Evolutionary conservation across 2,329 filamentous ascomycete genomes (phyloP), one percentile per base, ranked within the genome.

Genomic region (Gnomoniopsis smithogilvyi): DNA sequence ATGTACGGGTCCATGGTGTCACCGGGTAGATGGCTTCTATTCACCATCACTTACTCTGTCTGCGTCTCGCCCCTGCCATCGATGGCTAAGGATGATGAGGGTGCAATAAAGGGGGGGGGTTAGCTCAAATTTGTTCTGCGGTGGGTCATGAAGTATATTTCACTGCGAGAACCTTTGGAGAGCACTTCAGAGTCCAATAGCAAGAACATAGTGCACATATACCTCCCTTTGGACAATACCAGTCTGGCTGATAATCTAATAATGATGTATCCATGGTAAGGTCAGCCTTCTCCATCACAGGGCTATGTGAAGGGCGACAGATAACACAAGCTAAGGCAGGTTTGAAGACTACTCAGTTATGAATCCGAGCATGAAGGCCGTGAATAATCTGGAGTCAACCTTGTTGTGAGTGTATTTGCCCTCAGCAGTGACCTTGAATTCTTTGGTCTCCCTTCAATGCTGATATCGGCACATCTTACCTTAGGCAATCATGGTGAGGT

Each of bases 31-130:
- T 84, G 15, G 82, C 82, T 0, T 79, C 80, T 52, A 82, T 84
- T 67, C 82, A 85, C 63, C 82, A 85, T 63, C 82, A 85, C 68
- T 74, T 85, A 55, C 85, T 85, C 70, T 75, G 71, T 51, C 64
- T 80, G 30, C 76, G 81, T 3, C 77, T 85, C 45, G 81, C 85
- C 63, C 82, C 82, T 0, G 79, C 80, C 21, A 75, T 84, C 60
- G 81, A 84, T 64, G 81, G 81, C 17, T 71, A 80, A n/a, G n/a
- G n/a, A n/a, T 62, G 69, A 72, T 19, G 84, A 84, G 66, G 79
- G 30, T 21, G 41, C 77, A 0, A 70, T 83, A n/a, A n/a, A n/a
- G n/a, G n/a, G n/a, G n/a, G n/a, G n/a, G n/a, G n/a, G n/a, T n/a
- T n/a, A n/a, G n/a, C n/a, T n/a, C n/a, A n/a, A n/a, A n/a, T 19